Evolutionary conservation across 1,284 basidiomycete species (phyloP).

Genomic region (Heterobasidion occidentale): DNA sequence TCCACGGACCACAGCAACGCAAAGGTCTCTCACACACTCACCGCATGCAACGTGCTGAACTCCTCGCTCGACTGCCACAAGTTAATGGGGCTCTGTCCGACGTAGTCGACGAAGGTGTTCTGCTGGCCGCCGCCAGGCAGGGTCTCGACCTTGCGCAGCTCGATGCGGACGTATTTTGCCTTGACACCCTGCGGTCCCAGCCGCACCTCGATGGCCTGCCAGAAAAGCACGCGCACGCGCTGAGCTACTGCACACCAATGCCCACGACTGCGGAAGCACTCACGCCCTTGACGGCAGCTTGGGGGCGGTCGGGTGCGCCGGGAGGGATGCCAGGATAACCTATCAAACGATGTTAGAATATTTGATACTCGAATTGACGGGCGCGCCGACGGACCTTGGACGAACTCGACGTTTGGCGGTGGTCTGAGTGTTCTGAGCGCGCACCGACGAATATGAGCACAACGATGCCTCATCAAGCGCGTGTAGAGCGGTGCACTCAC

Average conservation of each 20-base stretch:
- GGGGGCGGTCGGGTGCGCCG: slow-evolving; percentile 57
- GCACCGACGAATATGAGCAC: neutral
- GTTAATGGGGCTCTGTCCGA: slow-evolving; percentile 64
- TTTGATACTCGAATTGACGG: neutral
- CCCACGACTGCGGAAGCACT: slow-evolving; percentile 22
- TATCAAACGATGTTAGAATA: slow-evolving; percentile 19
- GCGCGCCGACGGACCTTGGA: slow-evolving; percentile 52
- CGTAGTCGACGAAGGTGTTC: slow-evolving; percentile 65
- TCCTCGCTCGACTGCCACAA: slow-evolving; percentile 70
- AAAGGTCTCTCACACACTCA: slow-evolving; percentile 27
- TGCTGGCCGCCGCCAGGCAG: slow-evolving; percentile 61
- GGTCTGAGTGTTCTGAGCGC: slow-evolving; percentile 58
- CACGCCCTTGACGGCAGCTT: slow-evolving; percentile 77
- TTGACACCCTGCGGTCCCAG: slow-evolving; percentile 69
- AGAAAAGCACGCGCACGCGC: neutral
- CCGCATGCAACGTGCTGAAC: slow-evolving; percentile 58
- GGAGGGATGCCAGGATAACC: slow-evolving; percentile 80
- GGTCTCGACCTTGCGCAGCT: slow-evolving; percentile 80
- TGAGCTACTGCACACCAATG: neutral
- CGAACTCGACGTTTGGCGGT: slow-evolving; percentile 78
- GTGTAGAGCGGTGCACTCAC: slow-evolving; percentile 22
- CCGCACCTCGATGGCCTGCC: slow-evolving; percentile 76
- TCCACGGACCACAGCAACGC: neutral
- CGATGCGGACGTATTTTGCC: slow-evolving; percentile 84
- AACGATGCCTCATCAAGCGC: neutral